These are phyloP conservation scores for Cladosporium sphaerospermum DNA, from an alignment of 2,329 filamentous ascomycete genomes.

Conservation along the genomic window DNA sequence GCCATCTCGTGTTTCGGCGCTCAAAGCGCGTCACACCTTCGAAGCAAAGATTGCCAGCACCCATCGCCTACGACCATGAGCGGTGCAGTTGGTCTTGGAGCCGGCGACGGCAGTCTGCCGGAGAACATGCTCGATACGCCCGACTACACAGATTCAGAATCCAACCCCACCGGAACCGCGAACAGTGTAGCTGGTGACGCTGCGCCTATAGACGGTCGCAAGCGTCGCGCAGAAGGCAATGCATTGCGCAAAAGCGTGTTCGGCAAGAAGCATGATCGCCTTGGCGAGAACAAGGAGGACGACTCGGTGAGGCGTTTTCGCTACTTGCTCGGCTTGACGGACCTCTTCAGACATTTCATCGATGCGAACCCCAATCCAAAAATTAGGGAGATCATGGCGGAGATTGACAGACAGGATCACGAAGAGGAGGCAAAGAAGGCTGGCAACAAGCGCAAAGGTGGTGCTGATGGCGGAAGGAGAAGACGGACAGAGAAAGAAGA, in stretches of 20 bases:
- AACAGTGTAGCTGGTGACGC: conserved; percentile 80
- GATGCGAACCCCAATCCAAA: conserved; percentile 93
- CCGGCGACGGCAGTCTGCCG: conserved; percentile 27
- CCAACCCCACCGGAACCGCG: conserved; percentile 58
- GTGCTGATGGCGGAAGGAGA: conserved; percentile 68
- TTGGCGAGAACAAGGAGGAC: conserved; percentile 95
- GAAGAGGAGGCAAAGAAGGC: conserved; percentile 66
- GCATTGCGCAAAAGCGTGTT: conserved; percentile 87
- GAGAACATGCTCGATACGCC: conserved; percentile 48
- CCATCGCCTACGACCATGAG: conserved; percentile 1
- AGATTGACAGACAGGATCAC: conserved; percentile 89
- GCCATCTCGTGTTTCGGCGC: not conserved
- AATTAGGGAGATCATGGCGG: conserved; percentile 85
- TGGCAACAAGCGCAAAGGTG: conserved; percentile 71
- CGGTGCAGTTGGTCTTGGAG: conserved; percentile 15
- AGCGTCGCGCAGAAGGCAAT: conserved; percentile 77
- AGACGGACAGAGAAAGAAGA: conserved; percentile 95
- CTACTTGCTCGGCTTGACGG: conserved; percentile 89
- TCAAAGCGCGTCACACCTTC: conserved; percentile 5
- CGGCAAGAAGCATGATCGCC: conserved; percentile 85
- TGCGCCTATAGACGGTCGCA: conserved; percentile 64
- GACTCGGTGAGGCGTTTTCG: conserved; percentile 91
- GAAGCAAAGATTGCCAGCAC: not conserved
- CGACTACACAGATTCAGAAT: conserved; percentile 62
- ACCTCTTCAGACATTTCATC: conserved; percentile 98